Percentiles rank a stretch among this genome's conserved stretches.
These are phyloP conservation scores for Diaporthe sp. DNA, from an alignment of 2,329 filamentous ascomycete species.

Conservation along the genomic window DNA sequence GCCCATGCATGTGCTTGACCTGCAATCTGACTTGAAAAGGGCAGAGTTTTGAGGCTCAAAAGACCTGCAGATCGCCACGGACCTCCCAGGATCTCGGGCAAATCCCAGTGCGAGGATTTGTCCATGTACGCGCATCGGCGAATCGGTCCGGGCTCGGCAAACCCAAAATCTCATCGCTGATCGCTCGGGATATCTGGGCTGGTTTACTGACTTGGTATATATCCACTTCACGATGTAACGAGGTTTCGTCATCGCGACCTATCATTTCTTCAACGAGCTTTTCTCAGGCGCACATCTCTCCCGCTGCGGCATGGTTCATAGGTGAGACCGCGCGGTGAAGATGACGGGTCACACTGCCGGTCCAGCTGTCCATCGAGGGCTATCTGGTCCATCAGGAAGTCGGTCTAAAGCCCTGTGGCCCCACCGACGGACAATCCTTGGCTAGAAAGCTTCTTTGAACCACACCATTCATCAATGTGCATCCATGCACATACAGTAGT, in stretches of 20 bases:
- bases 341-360: background rate
- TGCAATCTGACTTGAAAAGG: background rate
- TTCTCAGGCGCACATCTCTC: conserved; percentile 11
- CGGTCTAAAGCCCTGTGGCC: background rate
- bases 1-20: background rate
- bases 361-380: background rate
- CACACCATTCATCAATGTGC: background rate
- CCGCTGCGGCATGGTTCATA: background rate
- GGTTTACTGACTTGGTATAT: background rate
- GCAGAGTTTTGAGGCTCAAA: conserved; percentile 23
- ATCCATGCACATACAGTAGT: background rate
- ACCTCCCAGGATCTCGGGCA: conserved; percentile 12
- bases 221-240: conserved; percentile 2
- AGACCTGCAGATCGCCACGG: background rate
- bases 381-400: conserved; percentile 7
- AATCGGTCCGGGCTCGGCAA: conserved; percentile 17
- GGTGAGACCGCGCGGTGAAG: background rate
- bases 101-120: conserved; percentile 10
- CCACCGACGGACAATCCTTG: conserved; percentile 14
- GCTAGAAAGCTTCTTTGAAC: conserved; percentile 32
- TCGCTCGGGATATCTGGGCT: background rate
- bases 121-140: background rate
- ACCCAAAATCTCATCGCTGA: background rate
- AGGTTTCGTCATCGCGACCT: conserved; percentile 1
- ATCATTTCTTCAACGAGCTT: conserved; percentile 13